These are phyloP conservation scores for Lumnitzera littorea DNA, from an alignment of 345 rosid genomes.

Conservation along the genomic window DNA sequence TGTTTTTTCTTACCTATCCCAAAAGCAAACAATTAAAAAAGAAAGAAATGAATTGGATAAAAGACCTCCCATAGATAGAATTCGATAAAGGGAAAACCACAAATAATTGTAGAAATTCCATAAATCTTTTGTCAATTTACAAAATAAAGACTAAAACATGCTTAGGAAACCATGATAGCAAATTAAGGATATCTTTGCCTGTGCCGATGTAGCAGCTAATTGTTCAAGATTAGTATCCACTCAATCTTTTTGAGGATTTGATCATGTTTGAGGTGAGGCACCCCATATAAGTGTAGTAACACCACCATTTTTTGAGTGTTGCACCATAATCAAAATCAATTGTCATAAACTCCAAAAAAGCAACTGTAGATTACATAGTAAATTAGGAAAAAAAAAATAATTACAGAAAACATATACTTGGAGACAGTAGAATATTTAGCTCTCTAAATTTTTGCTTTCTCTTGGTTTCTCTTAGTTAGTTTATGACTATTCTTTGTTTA, in stretches of 20 bases:
- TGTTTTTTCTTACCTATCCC: too few relatives aligned
- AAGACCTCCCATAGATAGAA: too few relatives aligned
- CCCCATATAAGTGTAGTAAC: conserved; percentile 92
- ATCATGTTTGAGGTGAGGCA: conserved; percentile 95
- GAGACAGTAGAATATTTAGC: too few relatives aligned
- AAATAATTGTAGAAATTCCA: too few relatives aligned
- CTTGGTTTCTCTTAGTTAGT: too few relatives aligned
- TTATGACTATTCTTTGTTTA: too few relatives aligned
- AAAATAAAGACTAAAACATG: background rate
- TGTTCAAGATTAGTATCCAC: conserved; percentile 98
- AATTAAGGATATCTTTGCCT: conserved; percentile 92
- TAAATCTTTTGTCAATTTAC: background rate
- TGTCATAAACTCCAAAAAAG: background rate
- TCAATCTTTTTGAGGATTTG: conserved; percentile 90
- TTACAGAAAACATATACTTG: too few relatives aligned
- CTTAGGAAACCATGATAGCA: conserved; percentile 2
- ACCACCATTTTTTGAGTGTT: conserved; percentile 66
- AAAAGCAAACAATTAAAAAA: too few relatives aligned
- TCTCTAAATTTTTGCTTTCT: too few relatives aligned
- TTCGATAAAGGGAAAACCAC: too few relatives aligned
- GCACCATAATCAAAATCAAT: conserved; percentile 20
- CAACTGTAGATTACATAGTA: background rate
- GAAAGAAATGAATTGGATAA: too few relatives aligned
- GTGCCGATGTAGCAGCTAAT: conserved; percentile 97
- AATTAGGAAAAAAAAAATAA: too few relatives aligned